Conservation (phyloP, 208 protist species). For the Strigomonas culicis region DNA sequence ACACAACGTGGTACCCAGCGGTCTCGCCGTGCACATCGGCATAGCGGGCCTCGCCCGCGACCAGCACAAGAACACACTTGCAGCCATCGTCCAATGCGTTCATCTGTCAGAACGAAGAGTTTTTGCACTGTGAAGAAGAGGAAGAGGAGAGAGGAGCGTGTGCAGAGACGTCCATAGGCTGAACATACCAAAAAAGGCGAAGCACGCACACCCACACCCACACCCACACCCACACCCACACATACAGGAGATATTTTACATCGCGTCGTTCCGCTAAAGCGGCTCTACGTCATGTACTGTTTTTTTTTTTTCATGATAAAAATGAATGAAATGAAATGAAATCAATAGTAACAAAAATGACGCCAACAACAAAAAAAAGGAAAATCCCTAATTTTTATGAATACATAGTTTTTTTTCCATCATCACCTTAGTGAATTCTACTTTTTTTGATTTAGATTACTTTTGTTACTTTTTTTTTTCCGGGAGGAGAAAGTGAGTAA, state of each 20-base stretch:
- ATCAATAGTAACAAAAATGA: not conserved
- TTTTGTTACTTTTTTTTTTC: too few relatives aligned
- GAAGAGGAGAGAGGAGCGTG: slow-evolving; percentile 6
- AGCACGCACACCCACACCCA: not conserved
- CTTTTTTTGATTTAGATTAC: too few relatives aligned
- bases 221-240: too few relatives aligned
- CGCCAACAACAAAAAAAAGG: slow-evolving; percentile 8
- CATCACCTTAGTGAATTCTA: too few relatives aligned
- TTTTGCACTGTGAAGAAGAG: not conserved
- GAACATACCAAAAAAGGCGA: not conserved
- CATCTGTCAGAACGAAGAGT: slow-evolving; percentile 14
- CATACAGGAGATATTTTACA: too few relatives aligned
- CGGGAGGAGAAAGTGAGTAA: too few relatives aligned
- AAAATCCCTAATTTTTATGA: not conserved
- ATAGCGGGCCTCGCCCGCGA: not conserved
- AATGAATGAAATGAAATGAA: not conserved
- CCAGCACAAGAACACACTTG: slow-evolving; percentile 28
- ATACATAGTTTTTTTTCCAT: too few relatives aligned
- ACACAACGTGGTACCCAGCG: slow-evolving; percentile 18
- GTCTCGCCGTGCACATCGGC: not conserved
- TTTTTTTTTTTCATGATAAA: not conserved
- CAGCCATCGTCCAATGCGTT: slow-evolving; percentile 36
- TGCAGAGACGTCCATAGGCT: not conserved
- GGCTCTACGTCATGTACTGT: not conserved
- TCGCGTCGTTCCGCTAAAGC: too few relatives aligned